Base-by-base conservation (phyloP, 1,284 basidiomycete genomes). In the Leccinum proliferum region DNA sequence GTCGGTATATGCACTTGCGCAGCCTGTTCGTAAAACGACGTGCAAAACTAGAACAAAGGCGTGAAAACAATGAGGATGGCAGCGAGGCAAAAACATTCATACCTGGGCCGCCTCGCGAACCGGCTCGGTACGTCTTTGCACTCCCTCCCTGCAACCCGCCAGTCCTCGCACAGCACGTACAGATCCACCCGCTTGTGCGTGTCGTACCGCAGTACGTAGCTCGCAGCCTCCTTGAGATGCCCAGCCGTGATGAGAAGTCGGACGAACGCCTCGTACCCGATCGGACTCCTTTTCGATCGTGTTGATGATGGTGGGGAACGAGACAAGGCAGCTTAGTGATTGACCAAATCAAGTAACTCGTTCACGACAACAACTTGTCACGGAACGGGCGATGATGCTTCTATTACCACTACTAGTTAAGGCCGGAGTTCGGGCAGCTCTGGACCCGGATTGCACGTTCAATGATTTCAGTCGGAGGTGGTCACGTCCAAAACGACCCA, bases 261-360 rank as follows among this genome's bases (percentile, higher is more conserved):
- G 18, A 97, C 95, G 73, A 96, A 97, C 0, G 92, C 86, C 73
- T 96, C 94, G 71, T 96, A 98, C 3, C 97, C 96, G 65, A 98
- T 97, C 1, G 97, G 96, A 73, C 91, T 94, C 68, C 93, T 87
- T 74, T 88, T 94, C 55, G 87, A 89, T 68, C 88, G 90, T 1
- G 93, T 21, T 21, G 18, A 21, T 21, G 18, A 21, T 21, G 48
- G 57, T 29, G 25, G 25, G 12, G 46, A 29, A 55, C 5, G 25
- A 50, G 48, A 21, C 18, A 25, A 6, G 18, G 25, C 18, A 21
- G 25, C 6, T 34, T 4, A 35, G 11, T 25, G 34, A 43, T 35
- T 21, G n/a, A 32, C 66, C 58, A 59, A 60, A 70, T 70, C 55
- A 60, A 60, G 71, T 18, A 69, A 60, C 21, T 48, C 6, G 5